Evolutionary conservation across 805 yeast species (phyloP), one percentile per base, ranked within the genome.

Genomic region (Ogataea methanolica): DNA sequence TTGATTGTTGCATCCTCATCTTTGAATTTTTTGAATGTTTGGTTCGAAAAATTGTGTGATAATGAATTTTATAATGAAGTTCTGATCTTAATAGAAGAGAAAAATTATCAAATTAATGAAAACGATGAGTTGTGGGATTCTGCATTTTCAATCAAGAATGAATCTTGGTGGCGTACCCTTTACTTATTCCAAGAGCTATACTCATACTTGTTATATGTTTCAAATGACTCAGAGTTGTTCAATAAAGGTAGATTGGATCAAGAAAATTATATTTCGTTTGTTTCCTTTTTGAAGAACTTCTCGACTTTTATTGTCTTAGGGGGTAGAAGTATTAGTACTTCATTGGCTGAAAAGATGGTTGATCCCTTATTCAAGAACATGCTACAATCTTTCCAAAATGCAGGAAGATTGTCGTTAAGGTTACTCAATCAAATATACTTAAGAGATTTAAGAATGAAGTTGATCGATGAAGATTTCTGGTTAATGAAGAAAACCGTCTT

Each of bases 181-280:
- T 71, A 68, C 39, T 59, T 83, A 0, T 76, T 82, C 49, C 71
- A 83, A 48, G 88, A 85, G 52, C 58, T 85, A 9, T 75, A 81
- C 50, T 80, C 89, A 1, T 84, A 82, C 56, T 78, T 86, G 78
- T 63, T 86, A 38, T 74, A 79, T 23, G 79, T 86, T 8, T 76
- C 87, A 2, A 83, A 80, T 53, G 95, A 87, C 58, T 65, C 69
- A 11, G 91, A 83, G 53, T 65, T 83, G 41, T 74, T 77, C 46
- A 62, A 60, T 11, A 67, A 63, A 6, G 73, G 73, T 19, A 69
- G 78, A 33, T 62, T 82, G 15, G 55, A 65, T 6, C 52, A 59
- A 44, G 69, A 57, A 2, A 72, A 73, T 39, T 74, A 76, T 16
- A 48, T 52, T 3, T 56, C 65, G 0, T 70, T 83, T 44, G 64